Evolutionary conservation across 352 stramenopile genomes (phyloP), one percentile per base, ranked within the genome.

Genomic region (Phytophthora constricta): DNA sequence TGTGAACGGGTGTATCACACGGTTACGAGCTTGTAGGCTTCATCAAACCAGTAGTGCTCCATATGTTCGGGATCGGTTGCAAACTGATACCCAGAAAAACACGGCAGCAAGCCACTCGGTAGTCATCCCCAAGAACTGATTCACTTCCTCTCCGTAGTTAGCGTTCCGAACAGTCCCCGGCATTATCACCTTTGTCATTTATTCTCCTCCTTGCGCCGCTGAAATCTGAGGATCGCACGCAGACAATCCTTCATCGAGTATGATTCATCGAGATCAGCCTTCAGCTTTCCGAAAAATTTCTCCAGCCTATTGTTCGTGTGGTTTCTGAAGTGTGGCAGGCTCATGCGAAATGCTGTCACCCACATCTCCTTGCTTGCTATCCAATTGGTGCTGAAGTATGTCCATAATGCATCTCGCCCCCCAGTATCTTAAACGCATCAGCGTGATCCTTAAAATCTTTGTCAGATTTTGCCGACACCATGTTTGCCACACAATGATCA

Each of bases 321-420:
- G 22, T 64, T 64, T 13, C 23, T 8, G n/a, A 64, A 57, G n/a
- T 57, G 46, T n/a, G 46, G 46, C 7, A 64, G 14, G 11, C 50
- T 16, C 28, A 63, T 48, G 5, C 56, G 45, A 13, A 25, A 43
- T 11, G 8, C 10, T 4, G 34, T 31, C 1, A 57, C 46, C 57
- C 31, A 64, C 33, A 64, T 57, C 8, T 57, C 25, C 13, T 57
- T 37, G 11, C 31, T 13, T 5, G 5, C 31, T 5, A 37, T 37
- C 31, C 31, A 37, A 37, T 37, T 37, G 5, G 31, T 13, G 11
- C 11, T 11, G 11, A 37, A 37, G 31, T 37, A 37, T 5, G 31
- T 37, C 31, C 31, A 37, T 37, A 37, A 11, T 11, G 9, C 16
- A 2, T 5, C 11, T 9, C 56, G 22, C 7, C 16, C 31, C 1